These are phyloP conservation scores for Aspergillus funiculosus DNA, from an alignment of 495 filamentous ascomycete genomes.

Conservation along the genomic window DNA sequence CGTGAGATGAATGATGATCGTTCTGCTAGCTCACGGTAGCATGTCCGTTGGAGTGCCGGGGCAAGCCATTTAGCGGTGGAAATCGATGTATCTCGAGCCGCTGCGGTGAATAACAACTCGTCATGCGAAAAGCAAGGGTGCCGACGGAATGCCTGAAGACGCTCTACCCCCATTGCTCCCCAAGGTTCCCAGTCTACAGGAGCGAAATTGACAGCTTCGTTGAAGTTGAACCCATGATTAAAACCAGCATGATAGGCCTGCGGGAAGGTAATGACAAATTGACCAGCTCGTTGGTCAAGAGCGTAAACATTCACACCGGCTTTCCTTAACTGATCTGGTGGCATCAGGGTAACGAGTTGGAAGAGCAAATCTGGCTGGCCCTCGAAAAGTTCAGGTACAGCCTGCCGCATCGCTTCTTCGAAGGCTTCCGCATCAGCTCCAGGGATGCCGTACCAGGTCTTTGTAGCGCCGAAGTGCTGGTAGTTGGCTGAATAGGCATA, in stretches of 20 bases:
- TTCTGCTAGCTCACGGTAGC: slow-evolving; percentile 62
- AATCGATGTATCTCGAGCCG: slow-evolving; percentile 71
- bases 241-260: slow-evolving; percentile 90
- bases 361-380: slow-evolving; percentile 95
- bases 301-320: slow-evolving; percentile 91
- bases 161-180: slow-evolving; percentile 78
- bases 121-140: slow-evolving; percentile 98
- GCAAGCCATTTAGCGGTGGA: slow-evolving; percentile 92
- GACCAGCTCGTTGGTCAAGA: slow-evolving; percentile 87
- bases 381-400: slow-evolving; percentile 94
- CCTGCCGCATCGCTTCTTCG: slow-evolving; percentile 89
- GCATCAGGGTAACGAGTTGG: slow-evolving; percentile 90
- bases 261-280: slow-evolving; percentile 93
- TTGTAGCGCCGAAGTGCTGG: slow-evolving; percentile 96
- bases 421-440: slow-evolving; percentile 90
- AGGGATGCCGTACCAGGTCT: slow-evolving; percentile 99
- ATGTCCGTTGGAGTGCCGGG: slow-evolving; percentile 74
- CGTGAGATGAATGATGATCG: slow-evolving; percentile 60
- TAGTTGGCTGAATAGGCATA: slow-evolving; percentile 98
- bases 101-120: slow-evolving; percentile 87
- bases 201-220: slow-evolving; percentile 98
- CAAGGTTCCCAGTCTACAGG: slow-evolving; percentile 95
- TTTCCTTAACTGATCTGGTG: slow-evolving; percentile 90
- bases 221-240: slow-evolving; percentile 98
- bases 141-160: slow-evolving; percentile 80